These are phyloP conservation scores for Cytospora piceae DNA, from an alignment of 2,329 filamentous ascomycete genomes.

Conservation along the genomic window DNA sequence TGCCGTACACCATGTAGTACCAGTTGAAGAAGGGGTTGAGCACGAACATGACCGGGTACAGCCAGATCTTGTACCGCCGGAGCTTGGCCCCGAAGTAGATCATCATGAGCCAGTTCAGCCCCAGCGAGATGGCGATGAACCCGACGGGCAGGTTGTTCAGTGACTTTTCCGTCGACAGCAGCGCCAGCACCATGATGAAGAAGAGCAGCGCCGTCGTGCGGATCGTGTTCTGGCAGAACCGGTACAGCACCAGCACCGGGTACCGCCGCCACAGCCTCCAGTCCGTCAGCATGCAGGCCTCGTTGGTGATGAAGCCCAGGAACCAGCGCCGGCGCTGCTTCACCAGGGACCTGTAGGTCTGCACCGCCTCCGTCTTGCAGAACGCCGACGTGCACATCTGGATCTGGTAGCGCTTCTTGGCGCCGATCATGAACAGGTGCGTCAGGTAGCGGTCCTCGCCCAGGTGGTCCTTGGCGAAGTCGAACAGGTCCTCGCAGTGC, in stretches of 20 bases:
- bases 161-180: constrained; percentile 81
- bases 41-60: constrained; percentile 95
- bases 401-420: constrained; percentile 90
- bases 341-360: constrained; percentile 80
- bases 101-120: constrained; percentile 94
- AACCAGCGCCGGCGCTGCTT: constrained; percentile 98
- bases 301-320: constrained; percentile 95
- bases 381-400: constrained; percentile 98
- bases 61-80: constrained; percentile 87
- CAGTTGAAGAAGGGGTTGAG: constrained; percentile 98
- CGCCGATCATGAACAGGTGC: constrained; percentile 98
- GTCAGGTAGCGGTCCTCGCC: constrained; percentile 97
- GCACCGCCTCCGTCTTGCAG: constrained; percentile 97
- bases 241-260: constrained; percentile 80
- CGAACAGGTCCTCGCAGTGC: constrained; percentile 93
- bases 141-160: constrained; percentile 82
- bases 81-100: constrained; percentile 90
- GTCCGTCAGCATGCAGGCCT: constrained; percentile 97
- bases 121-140: constrained; percentile 90
- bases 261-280: constrained; percentile 89
- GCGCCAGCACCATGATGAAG: constrained; percentile 87
- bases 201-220: constrained; percentile 91
- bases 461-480: constrained; percentile 93
- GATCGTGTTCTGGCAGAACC: constrained; percentile 96
- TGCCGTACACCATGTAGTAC: constrained; percentile 97